A percentile compares a stretch with the other conserved stretches of the same genome.
Conservation (phyloP, 257 asterid species). For the Gentiana straminea region DNA sequence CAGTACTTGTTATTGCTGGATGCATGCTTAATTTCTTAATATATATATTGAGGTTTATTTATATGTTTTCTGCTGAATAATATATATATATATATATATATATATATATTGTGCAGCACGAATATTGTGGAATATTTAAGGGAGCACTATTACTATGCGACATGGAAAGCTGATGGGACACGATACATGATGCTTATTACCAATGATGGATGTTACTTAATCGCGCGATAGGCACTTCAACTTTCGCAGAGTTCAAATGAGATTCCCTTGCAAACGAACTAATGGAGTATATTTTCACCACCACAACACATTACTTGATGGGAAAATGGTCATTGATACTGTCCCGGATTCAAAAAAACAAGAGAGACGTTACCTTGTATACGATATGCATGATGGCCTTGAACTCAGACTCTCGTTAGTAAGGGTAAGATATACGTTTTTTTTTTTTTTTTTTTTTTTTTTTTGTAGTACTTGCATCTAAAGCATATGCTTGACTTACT, state of each 20-base stretch:
- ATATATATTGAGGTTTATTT: no score
- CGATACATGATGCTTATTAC: conserved; percentile 98
- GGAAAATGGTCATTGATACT: conserved; percentile 92
- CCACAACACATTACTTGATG: conserved; percentile 95
- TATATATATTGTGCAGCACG: no score
- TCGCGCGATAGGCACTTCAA: conserved; percentile 81
- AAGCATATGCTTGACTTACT: no score
- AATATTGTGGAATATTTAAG: conserved; percentile 80
- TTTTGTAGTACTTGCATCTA: no score
- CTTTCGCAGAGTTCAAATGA: conserved; percentile 96
- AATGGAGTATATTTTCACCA: conserved; percentile 51
- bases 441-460: no score
- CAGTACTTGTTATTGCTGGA: no score
- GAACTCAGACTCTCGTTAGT: conserved; percentile 56
- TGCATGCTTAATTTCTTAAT: no score
- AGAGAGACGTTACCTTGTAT: conserved; percentile 89
- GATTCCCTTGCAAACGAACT: conserved; percentile 82
- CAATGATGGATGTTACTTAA: conserved; percentile 85
- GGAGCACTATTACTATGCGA: conserved; percentile 93
- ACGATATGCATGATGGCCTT: conserved; percentile 96
- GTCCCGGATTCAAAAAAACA: conserved; percentile 76
- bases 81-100: no score
- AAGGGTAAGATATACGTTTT: conserved; percentile 62
- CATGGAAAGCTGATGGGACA: conserved; percentile 99
- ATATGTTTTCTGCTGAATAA: no score